Conservation (phyloP, 2,329 filamentous ascomycete species). For the Arthrobotrys entomopaga region DNA sequence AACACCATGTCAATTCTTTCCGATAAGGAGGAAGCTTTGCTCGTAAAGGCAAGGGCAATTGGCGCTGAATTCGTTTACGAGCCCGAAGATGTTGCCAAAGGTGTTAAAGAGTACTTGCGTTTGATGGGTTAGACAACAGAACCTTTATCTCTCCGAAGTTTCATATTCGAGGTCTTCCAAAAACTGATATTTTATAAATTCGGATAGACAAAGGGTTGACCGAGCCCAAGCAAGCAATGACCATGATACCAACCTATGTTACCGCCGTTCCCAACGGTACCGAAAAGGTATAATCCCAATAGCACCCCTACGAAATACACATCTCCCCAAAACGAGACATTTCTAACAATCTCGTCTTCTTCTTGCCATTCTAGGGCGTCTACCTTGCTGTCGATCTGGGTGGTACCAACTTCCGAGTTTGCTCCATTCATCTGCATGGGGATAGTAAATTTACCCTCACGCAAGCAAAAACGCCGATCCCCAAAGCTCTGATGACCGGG, state of each 20-base stretch:
- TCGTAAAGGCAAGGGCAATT: slow-evolving; percentile 80
- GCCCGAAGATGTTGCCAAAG: slow-evolving; percentile 79
- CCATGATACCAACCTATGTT: slow-evolving; percentile 97
- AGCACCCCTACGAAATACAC: slow-evolving; percentile 24
- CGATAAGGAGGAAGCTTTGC: slow-evolving; percentile 60
- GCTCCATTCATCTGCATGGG: slow-evolving; percentile 90
- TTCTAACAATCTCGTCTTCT: slow-evolving; percentile 28
- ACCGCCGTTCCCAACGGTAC: slow-evolving; percentile 96
- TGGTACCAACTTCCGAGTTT: slow-evolving; percentile 97
- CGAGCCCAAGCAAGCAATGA: slow-evolving; percentile 81
- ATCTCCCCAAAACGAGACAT: neutral
- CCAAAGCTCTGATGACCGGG: slow-evolving; percentile 87
- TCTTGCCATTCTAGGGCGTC: slow-evolving; percentile 72
- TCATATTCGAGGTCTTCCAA: slow-evolving; percentile 15
- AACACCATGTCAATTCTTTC: slow-evolving; percentile 49
- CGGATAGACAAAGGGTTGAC: slow-evolving; percentile 80
- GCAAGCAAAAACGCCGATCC: slow-evolving; percentile 91
- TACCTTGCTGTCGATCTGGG: slow-evolving; percentile 98
- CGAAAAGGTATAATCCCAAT: slow-evolving; percentile 77
- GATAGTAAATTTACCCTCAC: slow-evolving; percentile 94
- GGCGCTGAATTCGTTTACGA: slow-evolving; percentile 86
- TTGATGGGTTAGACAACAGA: slow-evolving; percentile 74
- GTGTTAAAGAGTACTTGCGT: slow-evolving; percentile 83
- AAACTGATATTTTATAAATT: neutral
- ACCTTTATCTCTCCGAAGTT: slow-evolving; percentile 1